Percentiles rank a stretch among this genome's conserved stretches.
These are phyloP conservation scores for Xylaria telfairii DNA, from an alignment of 495 filamentous ascomycete genomes.

Conservation along the genomic window DNA sequence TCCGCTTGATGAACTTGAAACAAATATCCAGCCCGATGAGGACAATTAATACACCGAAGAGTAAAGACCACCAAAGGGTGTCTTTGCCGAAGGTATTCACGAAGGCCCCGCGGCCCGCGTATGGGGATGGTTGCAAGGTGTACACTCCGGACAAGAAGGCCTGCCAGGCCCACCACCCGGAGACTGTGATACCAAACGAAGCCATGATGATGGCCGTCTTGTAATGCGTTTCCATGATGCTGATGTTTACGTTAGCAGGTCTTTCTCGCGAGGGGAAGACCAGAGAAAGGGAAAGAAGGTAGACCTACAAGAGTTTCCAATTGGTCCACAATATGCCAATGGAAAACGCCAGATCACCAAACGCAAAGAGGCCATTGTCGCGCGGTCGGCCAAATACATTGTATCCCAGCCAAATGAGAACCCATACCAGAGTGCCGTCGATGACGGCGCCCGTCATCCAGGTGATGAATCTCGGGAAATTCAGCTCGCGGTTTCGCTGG, in stretches of 20 bases:
- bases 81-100: conserved; percentile 70
- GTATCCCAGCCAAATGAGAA: conserved; percentile 72
- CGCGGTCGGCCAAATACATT: conserved; percentile 47
- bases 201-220: conserved; percentile 70
- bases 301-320: conserved; percentile 72
- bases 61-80: conserved; percentile 76
- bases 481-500: conserved; percentile 76
- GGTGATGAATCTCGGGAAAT: conserved; percentile 72
- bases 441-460: conserved; percentile 81
- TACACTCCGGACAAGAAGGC: conserved; percentile 72
- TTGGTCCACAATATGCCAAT: conserved; percentile 74
- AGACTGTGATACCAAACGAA: conserved; percentile 64
- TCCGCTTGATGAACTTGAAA: conserved; percentile 44
- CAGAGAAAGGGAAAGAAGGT: not conserved
- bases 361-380: conserved; percentile 69
- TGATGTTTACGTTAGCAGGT: conserved; percentile 28
- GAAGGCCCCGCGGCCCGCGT: conserved; percentile 74
- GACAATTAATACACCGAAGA: conserved; percentile 53
- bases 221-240: conserved; percentile 78
- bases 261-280: not conserved
- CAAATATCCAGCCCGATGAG: conserved; percentile 44
- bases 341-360: conserved; percentile 77
- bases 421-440: conserved; percentile 80
- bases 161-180: conserved; percentile 70
- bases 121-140: conserved; percentile 64